Base-by-base conservation (phyloP, 176 grass and related monocot species). In the Pontederia crassipes region DNA sequence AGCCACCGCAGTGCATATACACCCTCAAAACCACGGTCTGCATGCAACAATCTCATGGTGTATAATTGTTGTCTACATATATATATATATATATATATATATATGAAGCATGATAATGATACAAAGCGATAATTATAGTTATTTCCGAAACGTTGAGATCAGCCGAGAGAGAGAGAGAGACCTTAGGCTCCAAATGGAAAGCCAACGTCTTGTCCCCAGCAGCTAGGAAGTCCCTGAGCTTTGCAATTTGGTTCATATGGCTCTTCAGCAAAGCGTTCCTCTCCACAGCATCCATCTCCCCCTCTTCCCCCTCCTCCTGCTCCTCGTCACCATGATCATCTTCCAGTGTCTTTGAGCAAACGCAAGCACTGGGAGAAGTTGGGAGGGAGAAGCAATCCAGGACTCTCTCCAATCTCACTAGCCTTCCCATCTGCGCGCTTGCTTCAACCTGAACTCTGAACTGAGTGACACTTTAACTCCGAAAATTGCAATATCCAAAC, bases 151-250 rank as follows among this genome's bases (percentile, higher is more conserved):
- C 32, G 2, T 40, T 40, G 6, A 40, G 32, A 40, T 7, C 32
- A 40, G 1, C 32, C 32, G 32, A 40, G 6, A 40, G 32, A 40
- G 6, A 40, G 50, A 16, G 17, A 6, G 2, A 69, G 72, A 89
- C 89, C 89, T 95, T 95, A 9, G 89, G 89, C 59, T 95, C 89
- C 0, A 95, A 72, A 75, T 89, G 89, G 78, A 89, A 95, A 45
- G 85, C 85, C 8, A 95, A 82, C 14, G 79, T 95, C 79, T 79
- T 89, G 35, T 59, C 75, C 57, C 79, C 85, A 24, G 68, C 79
- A 32, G 70, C 82, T 7, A 40, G 32, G 10, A 86, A 53, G 6
- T 86, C 85, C 76, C 50, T 80, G 62, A 89, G 66, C 70, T 95
- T 95, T 20, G 76, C 28, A 64, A 95, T 71, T 73, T 95, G 85